Base-by-base conservation (phyloP, 73 alveolate genomes). In the Paramecium sexaurelia region DNA sequence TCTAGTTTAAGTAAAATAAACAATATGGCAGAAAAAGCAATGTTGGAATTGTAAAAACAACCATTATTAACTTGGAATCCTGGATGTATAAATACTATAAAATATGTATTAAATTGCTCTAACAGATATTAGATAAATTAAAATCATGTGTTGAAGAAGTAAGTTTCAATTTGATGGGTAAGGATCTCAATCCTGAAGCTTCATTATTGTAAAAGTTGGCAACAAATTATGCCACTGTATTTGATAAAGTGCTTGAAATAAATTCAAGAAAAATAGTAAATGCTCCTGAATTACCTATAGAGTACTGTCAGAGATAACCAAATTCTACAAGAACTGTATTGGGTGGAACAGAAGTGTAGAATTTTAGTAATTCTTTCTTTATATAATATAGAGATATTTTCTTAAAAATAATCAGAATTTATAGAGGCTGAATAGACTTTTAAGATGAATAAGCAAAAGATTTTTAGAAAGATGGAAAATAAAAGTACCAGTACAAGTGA, bases 201-300 rank as follows among this genome's bases (percentile, higher is more conserved):
- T 41, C 43, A 41, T 1, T 78, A 19, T 57, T 78, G 6, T 78
- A 39, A 55, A 78, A 78, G 20, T 78, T 78, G 19, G 19, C 43
- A 2, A 4, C 35, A 17, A 8, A 41, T 78, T 39, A 41, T 78
- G 3, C 75, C 2, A 15, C 4, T 41, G 90, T 78, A 24, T 78
- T 78, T 41, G 90, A 78, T 39, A 78, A 78, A 43, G 55, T 78
- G 15, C 24, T 29, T 19, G 90, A 78, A 22, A 26, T 78, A 9
- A 41, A 78, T 41, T n/a, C 43, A 78, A 20, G 90, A 24, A 39
- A 39, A 78, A 57, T 41, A 36, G 55, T 43, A 10, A 78, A 78
- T 41, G 40, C 90, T 22, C 90, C 90, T 41, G 75, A 78, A 39
- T 37, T 78, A 78, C 90, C 90, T 20, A 78, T 78, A 9, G 90